These are phyloP conservation scores for Lunasporangiospora selenospora DNA, from an alignment of 192 early-diverging fungal genomes.

Conservation along the genomic window DNA sequence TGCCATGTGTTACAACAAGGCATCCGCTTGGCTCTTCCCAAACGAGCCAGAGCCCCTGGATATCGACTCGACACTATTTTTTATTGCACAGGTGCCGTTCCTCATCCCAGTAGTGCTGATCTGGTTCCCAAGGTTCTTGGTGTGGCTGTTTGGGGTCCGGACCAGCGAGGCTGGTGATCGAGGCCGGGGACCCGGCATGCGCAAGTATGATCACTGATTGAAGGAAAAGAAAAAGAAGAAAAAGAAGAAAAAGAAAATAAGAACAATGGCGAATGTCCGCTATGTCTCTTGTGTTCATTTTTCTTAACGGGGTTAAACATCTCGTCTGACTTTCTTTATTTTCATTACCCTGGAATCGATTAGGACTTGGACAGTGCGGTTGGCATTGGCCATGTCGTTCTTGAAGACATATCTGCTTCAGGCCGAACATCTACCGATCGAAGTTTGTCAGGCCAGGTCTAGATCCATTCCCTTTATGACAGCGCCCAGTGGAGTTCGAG, in stretches of 20 bases:
- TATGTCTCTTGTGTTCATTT: slow-evolving; percentile 1
- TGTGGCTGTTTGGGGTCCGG: slow-evolving; percentile 16
- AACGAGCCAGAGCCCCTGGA: slow-evolving; percentile 33
- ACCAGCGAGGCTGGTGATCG: slow-evolving; percentile 19
- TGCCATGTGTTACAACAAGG: slow-evolving; percentile 16
- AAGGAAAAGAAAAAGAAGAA: no score
- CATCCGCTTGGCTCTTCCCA: slow-evolving; percentile 22
- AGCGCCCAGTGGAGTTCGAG: slow-evolving; percentile 15
- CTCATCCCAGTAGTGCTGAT: not conserved
- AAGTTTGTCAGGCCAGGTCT: slow-evolving; percentile 25
- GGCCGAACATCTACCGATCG: slow-evolving; percentile 19
- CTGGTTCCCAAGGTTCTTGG: slow-evolving; percentile 11
- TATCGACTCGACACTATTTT: slow-evolving; percentile 16
- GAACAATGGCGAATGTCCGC: no score
- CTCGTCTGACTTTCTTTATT: not conserved
- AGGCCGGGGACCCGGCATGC: slow-evolving; percentile 20
- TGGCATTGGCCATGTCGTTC: slow-evolving; percentile 23
- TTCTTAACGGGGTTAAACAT: no score
- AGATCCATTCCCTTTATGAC: slow-evolving; percentile 39
- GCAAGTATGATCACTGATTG: no score
- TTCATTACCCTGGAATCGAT: not conserved
- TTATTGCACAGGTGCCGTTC: slow-evolving; percentile 16
- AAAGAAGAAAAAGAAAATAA: no score
- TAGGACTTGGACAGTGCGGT: slow-evolving; percentile 13
- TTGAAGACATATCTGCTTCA: slow-evolving; percentile 14